A percentile compares a stretch with the other conserved stretches of the same genome.
These are phyloP conservation scores for Thalassia testudinum DNA, from an alignment of 116 monocot species.

Conservation along the genomic window DNA sequence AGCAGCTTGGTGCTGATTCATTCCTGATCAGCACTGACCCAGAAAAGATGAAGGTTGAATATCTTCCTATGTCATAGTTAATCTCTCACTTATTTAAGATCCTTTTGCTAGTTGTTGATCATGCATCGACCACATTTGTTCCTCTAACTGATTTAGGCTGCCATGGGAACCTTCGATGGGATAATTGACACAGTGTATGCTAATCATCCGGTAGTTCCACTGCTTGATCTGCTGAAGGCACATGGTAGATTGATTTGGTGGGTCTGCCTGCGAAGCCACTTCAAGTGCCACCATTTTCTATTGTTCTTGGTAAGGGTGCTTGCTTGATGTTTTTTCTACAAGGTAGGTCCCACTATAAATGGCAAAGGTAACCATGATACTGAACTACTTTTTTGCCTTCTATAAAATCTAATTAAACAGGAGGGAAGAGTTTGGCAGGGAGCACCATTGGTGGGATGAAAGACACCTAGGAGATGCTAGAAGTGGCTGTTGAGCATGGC, in stretches of 20 bases:
- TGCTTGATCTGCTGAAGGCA: slow-evolving; percentile 10
- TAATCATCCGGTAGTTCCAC: slow-evolving; percentile 9
- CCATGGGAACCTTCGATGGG: slow-evolving; percentile 20
- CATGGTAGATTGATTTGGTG: slow-evolving; percentile 17
- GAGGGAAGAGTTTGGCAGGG: slow-evolving; percentile 15
- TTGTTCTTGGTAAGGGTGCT: slow-evolving; percentile 4
- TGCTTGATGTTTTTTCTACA: neutral
- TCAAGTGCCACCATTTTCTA: slow-evolving; percentile 7
- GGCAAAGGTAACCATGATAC: neutral
- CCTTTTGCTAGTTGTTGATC: too few species aligned
- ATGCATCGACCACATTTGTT: too few species aligned
- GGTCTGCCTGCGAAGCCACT: slow-evolving; percentile 22
- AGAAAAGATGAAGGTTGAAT: too few species aligned
- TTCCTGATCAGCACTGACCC: too few species aligned
- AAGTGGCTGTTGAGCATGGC: slow-evolving; percentile 17
- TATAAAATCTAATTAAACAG: too few species aligned
- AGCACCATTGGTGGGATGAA: slow-evolving; percentile 20
- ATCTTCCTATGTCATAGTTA: too few species aligned
- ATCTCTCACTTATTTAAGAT: too few species aligned
- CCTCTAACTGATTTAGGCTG: slow-evolving; percentile 14
- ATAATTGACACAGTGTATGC: slow-evolving; percentile 26
- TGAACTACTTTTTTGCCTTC: neutral
- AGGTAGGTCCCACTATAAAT: neutral
- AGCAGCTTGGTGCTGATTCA: too few species aligned
- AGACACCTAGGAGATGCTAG: slow-evolving; percentile 23